Evolutionary conservation across 352 stramenopile genomes (phyloP).

Genomic region (Phytophthora ohioensis): DNA sequence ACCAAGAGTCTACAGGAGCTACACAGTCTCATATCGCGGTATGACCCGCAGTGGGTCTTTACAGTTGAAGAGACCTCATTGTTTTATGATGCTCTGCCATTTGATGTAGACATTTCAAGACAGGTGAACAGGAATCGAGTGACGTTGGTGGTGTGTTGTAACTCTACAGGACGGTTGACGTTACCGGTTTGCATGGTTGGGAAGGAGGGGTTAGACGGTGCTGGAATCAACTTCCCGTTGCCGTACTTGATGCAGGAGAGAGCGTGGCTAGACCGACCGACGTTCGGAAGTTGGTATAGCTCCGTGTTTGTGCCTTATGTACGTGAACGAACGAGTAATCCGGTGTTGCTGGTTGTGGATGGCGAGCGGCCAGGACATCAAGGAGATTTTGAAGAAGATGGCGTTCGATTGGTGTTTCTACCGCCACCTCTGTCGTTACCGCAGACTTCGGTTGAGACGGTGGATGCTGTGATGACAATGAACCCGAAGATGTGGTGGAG

Average conservation of each 20-base stretch:
- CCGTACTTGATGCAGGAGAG: slow-evolving; percentile 37
- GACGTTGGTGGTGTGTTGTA: slow-evolving; percentile 40
- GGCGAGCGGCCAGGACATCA: slow-evolving; percentile 35
- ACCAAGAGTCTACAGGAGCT: slow-evolving; percentile 26
- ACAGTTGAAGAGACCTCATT: slow-evolving; percentile 41
- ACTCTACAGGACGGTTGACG: slow-evolving; percentile 31
- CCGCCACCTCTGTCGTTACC: background rate
- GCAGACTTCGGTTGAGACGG: background rate
- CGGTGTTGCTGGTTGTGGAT: slow-evolving; percentile 39
- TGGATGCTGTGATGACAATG: background rate
- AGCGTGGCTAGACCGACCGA: slow-evolving; percentile 41
- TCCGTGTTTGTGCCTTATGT: slow-evolving; percentile 38
- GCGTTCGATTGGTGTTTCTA: slow-evolving; percentile 31
- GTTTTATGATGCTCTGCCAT: slow-evolving; percentile 40
- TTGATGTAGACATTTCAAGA: background rate
- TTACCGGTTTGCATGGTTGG: slow-evolving; percentile 35
- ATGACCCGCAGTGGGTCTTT: slow-evolving; percentile 43
- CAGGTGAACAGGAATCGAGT: slow-evolving; percentile 2
- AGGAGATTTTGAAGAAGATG: slow-evolving; percentile 40
- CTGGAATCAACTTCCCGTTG: background rate
- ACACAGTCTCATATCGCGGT: slow-evolving; percentile 31
- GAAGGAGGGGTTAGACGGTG: slow-evolving; percentile 6
- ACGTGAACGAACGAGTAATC: slow-evolving; percentile 27
- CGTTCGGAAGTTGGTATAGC: slow-evolving; percentile 39
- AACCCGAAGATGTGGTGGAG: slow-evolving; percentile 20